Evolutionary conservation across 148 eudicot species (phyloP).

Genomic region (Vaccinium vitisidaea): DNA sequence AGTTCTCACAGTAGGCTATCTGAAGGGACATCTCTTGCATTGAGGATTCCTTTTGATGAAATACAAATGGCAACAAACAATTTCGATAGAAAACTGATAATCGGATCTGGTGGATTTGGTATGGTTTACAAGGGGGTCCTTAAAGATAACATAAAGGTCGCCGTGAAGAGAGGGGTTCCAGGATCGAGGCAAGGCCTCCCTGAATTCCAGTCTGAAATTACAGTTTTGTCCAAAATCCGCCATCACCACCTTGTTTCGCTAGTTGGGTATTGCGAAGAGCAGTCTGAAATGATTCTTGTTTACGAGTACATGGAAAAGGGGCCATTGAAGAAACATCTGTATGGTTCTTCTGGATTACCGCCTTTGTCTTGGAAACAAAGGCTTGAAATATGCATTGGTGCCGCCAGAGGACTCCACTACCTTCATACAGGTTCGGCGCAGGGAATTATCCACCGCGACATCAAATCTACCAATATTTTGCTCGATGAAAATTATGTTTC

Average conservation of each 20-base stretch:
- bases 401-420: constrained; percentile 94
- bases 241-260: constrained; percentile 91
- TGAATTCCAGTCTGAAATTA: constrained; percentile 88
- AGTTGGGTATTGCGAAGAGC: constrained; percentile 93
- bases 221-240: constrained; percentile 71
- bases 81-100: constrained; percentile 60
- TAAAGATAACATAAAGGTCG: constrained; percentile 59
- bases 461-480: constrained; percentile 92
- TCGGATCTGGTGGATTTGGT: constrained; percentile 95
- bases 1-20: constrained; percentile 62
- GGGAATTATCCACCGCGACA: constrained; percentile 93
- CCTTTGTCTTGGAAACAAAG: constrained; percentile 87
- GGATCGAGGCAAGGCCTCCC: constrained; percentile 95
- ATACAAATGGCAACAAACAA: constrained; percentile 73
- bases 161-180: constrained; percentile 85
- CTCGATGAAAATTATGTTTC: constrained; percentile 79
- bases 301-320: constrained; percentile 90
- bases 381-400: constrained; percentile 91
- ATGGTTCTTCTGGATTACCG: constrained; percentile 46
- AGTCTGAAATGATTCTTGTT: constrained; percentile 92
- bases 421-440: constrained; percentile 93
- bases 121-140: constrained; percentile 83
- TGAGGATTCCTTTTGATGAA: constrained; percentile 75
- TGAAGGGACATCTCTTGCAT: constrained; percentile 47
- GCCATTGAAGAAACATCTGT: constrained; percentile 72